Evolutionary conservation across 208 protist genomes (phyloP), one percentile per base, ranked within the genome.

Genomic region (Acanthamoeba divionensis): DNA sequence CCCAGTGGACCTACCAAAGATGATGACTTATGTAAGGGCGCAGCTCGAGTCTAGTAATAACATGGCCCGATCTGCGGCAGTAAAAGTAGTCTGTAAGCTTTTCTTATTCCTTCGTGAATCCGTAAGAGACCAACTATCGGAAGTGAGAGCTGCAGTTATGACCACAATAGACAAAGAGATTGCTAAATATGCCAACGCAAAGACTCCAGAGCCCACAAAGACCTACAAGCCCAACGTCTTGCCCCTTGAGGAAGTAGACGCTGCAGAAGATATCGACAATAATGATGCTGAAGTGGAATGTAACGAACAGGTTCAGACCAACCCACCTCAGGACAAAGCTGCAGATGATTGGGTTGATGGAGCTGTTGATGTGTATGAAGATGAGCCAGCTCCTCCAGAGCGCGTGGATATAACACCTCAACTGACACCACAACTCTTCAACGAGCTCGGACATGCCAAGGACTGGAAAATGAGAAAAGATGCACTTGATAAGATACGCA

Each of bases 91-190:
- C 36, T 82, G n/a, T 31, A 87, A 86, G 50, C 18, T 93, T n/a
- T 86, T 66, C 67, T 31, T 89, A 24, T 91, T 38, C 31, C 18
- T 92, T 4, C 89, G 91, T 41, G 52, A 45, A 24, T 18, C 24
- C 13, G 38, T 92, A 38, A 12, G 38, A 5, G 60, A 47, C 45
- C 44, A 71, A 9, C 71, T 93, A 12, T 31, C 31, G 8, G 82
- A 93, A 24, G 75, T 90, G n/a, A 93, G 92, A 52, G 80, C 89
- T 1, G 89, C 88, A 7, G 57, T 93, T 24, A 69, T 93, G 50
- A 47, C 55, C 45, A 38, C 79, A 24, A 91, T 93, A 45, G 63
- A 91, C 18, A 83, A 45, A 41, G 89, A 93, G 77, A 86, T 93
- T 75, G 91, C 41, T 55, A 86, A 66, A 26, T 60, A 67, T 18